Conservation (phyloP, 1,284 basidiomycete genomes). For the Ustilago nuda region DNA sequence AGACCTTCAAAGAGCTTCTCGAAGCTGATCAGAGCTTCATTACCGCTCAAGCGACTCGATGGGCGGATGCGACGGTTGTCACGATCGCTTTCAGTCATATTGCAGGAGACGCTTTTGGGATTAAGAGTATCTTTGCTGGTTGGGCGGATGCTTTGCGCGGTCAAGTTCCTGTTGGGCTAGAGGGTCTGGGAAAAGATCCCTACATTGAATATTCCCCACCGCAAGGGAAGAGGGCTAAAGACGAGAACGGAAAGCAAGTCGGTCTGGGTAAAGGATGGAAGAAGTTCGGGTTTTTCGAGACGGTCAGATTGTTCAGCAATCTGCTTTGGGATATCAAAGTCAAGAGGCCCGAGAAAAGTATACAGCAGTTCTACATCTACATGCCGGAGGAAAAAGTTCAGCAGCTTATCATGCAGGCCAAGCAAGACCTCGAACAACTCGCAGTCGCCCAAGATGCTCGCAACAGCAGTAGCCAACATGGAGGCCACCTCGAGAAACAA, state of each 20-base stretch:
- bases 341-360: constrained; percentile 17
- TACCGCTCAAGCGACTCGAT: constrained; percentile 29
- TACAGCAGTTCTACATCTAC: constrained; percentile 35
- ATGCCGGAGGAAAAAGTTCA: constrained; percentile 22
- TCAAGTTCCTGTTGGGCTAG: not conserved
- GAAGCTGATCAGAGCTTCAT: constrained; percentile 21
- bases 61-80: constrained; percentile 19
- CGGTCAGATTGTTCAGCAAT: constrained; percentile 13
- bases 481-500: constrained; percentile 10
- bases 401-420: constrained; percentile 14
- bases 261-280: constrained; percentile 21
- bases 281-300: constrained; percentile 13
- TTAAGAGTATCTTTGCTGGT: constrained; percentile 18
- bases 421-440: constrained; percentile 10
- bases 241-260: constrained; percentile 5
- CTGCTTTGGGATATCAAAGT: constrained; percentile 33
- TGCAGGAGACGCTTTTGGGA: constrained; percentile 19
- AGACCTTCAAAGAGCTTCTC: constrained; percentile 18
- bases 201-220: constrained; percentile 17
- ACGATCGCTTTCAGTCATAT: constrained; percentile 30
- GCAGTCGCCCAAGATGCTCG: not conserved
- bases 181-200: constrained; percentile 19
- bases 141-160: constrained; percentile 9
- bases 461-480: not conserved
- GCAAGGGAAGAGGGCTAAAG: not conserved